These are phyloP conservation scores for Saccharum officinarum DNA, from an alignment of 176 grass and related monocot species.

Conservation along the genomic window DNA sequence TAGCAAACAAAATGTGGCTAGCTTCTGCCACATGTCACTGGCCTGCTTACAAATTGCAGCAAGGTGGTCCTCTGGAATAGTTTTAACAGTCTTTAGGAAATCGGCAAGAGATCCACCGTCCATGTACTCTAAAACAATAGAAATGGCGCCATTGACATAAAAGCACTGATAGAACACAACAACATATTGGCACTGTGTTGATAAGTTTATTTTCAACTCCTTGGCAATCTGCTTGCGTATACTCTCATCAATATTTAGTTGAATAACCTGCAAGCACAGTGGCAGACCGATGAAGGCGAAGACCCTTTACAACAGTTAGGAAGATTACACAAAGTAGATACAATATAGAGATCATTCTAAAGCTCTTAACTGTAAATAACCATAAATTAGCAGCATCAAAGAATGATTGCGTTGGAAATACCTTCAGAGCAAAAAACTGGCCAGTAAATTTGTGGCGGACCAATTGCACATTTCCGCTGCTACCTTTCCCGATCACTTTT, in stretches of 20 bases:
- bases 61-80: conserved; percentile 84
- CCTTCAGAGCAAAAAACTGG: conserved; percentile 98
- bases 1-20: conserved; percentile 8
- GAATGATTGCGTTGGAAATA: conserved; percentile 18
- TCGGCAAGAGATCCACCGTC: conserved; percentile 86
- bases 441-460: conserved; percentile 96
- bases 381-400: conserved; percentile 1
- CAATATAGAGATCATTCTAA: background rate
- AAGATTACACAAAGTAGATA: background rate
- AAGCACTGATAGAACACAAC: conserved; percentile 87
- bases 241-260: conserved; percentile 82
- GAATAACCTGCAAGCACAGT: conserved; percentile 65
- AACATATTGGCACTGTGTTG: conserved; percentile 68
- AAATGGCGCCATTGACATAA: conserved; percentile 86
- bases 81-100: conserved; percentile 80
- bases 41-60: conserved; percentile 98
- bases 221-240: conserved; percentile 75
- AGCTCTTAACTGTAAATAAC: background rate
- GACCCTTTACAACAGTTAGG: background rate
- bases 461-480: conserved; percentile 81
- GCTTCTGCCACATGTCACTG: conserved; percentile 47
- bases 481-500: conserved; percentile 96
- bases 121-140: conserved; percentile 97
- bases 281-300: background rate
- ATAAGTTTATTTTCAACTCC: conserved; percentile 91